Base-by-base conservation (phyloP, 192 early-diverging fungal species). In the Coemansia sp. region DNA sequence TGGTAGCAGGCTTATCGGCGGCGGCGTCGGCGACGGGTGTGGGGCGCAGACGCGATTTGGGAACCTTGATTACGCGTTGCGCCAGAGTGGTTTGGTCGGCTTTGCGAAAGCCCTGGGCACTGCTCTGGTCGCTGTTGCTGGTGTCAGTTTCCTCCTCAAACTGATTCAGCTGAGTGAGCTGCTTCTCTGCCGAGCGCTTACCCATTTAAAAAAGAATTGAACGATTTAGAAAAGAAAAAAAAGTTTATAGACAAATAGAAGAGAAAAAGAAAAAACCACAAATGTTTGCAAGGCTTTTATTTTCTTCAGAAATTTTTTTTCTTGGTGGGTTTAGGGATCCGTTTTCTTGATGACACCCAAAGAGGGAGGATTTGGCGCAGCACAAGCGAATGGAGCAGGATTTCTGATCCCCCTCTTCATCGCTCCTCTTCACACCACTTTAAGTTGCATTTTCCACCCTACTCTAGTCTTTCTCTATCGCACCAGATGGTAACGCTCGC, bases 121-220 rank as follows among this genome's bases (percentile, higher is more conserved):
- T 14, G 26, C 52, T 58, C 36, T 42, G 33, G 25, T 64, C 20
- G 53, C 66, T 63, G 38, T 28, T 36, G 6, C 23, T 64, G 13
- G 23, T 56, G 11, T 71, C 70, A 45, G 47, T 48, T 14, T 81
- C 83, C 8, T 77, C 70, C 25, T 85, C 77, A 45, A 64, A 47
- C 64, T 84, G 83, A 36, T 84, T 84, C 59, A 75, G 69, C 66
- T 84, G 72, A 6, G 75, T 85, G 20, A 85, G 73, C 62, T 85
- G 70, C 57, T 67, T 78, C 0, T 82, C 79, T n/a, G 79, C 79
- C 1, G 25, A 25, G 36, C 83, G 83, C 50, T 85, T 85, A 5
- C 48, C 73, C 83, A 85, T 85, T 63, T 35, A 21, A 20, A 34
- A 52, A 1, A 12, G 42, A 25, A 39, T 35, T 61, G 20, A 61